A percentile compares a stretch with the other conserved stretches of the same genome.
These are phyloP conservation scores for Pythium brachiatum DNA, from an alignment of 352 stramenopile genomes.

Conservation along the genomic window DNA sequence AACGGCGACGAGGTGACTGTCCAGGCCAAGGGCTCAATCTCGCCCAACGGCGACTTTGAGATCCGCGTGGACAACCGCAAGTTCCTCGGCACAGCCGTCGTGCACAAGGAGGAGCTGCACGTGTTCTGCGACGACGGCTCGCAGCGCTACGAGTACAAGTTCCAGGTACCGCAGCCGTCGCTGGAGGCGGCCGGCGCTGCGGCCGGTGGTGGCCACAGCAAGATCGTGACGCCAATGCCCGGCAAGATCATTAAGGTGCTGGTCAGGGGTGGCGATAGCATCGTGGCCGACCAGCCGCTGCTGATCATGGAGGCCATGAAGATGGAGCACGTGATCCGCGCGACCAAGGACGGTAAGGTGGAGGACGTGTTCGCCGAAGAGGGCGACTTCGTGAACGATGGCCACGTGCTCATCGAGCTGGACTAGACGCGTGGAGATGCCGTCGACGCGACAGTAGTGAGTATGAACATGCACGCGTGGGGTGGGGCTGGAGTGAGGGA, in stretches of 20 bases:
- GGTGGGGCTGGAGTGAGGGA: no score
- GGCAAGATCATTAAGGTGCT: slow-evolving; percentile 93
- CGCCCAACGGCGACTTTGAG: slow-evolving; percentile 55
- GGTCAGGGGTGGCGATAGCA: slow-evolving; percentile 82
- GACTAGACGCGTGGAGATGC: slow-evolving; percentile 25
- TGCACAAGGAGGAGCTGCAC: slow-evolving; percentile 67
- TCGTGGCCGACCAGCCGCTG: slow-evolving; percentile 87
- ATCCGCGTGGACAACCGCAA: slow-evolving; percentile 61
- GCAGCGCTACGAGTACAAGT: slow-evolving; percentile 81
- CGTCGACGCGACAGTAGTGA: background rate
- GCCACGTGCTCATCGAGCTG: slow-evolving; percentile 68
- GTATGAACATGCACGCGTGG: background rate
- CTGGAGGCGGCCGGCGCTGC: slow-evolving; percentile 32
- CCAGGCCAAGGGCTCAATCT: slow-evolving; percentile 34
- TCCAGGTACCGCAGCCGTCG: slow-evolving; percentile 63
- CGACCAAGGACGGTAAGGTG: slow-evolving; percentile 70
- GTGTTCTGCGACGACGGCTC: slow-evolving; percentile 76
- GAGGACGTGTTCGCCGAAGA: slow-evolving; percentile 65
- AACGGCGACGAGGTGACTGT: slow-evolving; percentile 19
- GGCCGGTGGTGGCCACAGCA: slow-evolving; percentile 40
- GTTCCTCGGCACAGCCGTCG: slow-evolving; percentile 63
- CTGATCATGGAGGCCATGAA: slow-evolving; percentile 98
- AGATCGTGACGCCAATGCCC: slow-evolving; percentile 92
- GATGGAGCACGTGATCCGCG: slow-evolving; percentile 92
- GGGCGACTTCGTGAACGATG: slow-evolving; percentile 76